A percentile compares a stretch with the other conserved stretches of the same genome.
phyloP scores from a whole-genome alignment of 1,284 basidiomycete genomes.

The Singerocomus inundabilis region DNA sequence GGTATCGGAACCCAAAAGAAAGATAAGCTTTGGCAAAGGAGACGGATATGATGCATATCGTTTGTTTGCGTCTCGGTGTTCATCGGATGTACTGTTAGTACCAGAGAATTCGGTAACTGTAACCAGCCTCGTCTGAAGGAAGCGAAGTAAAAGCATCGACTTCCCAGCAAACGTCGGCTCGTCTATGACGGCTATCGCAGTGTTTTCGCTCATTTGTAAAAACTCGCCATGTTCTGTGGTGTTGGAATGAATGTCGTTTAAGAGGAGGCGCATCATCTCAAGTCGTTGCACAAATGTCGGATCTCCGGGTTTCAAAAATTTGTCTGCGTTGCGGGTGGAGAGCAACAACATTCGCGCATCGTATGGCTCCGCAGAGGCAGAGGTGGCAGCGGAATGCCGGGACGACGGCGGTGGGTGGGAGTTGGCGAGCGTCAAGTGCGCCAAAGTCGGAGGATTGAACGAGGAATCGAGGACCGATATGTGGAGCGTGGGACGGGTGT shows the following conservation, averaged over 20 bases:
- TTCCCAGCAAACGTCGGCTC: constrained; percentile 91
- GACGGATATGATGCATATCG: constrained; percentile 18
- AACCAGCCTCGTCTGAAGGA: constrained; percentile 44
- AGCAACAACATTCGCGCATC: constrained; percentile 82
- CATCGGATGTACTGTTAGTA: neutral
- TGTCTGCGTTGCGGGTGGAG: constrained; percentile 90
- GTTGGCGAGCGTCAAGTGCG: constrained; percentile 79
- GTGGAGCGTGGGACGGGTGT: constrained; percentile 33
- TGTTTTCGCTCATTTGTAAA: constrained; percentile 39
- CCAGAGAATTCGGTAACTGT: constrained; percentile 12
- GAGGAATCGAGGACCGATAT: constrained; percentile 85
- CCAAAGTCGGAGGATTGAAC: constrained; percentile 91
- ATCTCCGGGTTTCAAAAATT: constrained; percentile 69
- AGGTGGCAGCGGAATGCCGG: constrained; percentile 1
- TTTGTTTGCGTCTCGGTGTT: neutral
- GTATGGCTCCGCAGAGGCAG: constrained; percentile 38
- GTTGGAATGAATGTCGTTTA: constrained; percentile 44
- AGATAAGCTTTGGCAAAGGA: constrained; percentile 49
- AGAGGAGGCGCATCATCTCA: constrained; percentile 78
- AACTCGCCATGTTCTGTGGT: constrained; percentile 5
- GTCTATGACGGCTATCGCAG: constrained; percentile 82
- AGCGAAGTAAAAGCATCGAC: constrained; percentile 58
- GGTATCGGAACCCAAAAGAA: constrained; percentile 87
- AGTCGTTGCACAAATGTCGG: constrained; percentile 73
- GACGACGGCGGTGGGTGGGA: constrained; percentile 35